Base-by-base conservation (phyloP, 2,329 filamentous ascomycete genomes). In the Beauveria asiatica region DNA sequence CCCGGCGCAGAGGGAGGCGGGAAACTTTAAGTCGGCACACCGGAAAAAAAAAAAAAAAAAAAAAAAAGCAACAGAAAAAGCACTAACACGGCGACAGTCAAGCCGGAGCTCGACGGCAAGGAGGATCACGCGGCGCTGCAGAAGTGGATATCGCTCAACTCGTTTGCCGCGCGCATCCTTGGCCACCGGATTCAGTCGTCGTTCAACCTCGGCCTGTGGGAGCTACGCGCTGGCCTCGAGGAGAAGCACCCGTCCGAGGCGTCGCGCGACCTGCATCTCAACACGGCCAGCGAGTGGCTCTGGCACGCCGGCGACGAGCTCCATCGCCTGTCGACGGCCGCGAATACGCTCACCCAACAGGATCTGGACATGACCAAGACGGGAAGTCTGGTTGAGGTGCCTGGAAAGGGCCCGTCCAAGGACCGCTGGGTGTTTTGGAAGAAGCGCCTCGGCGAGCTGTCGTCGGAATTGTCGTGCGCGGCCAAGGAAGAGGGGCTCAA, bases 371-470 rank as follows among this genome's bases (percentile, higher is more conserved):
- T 64, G 25, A 55, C 68, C 49, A 64, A 61, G 53, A 55, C 66
- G 10, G 69, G 68, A 1, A 52, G 56, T 30, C 62, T 54, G 64
- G 62, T 23, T 5, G 60, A 61, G 55, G 58, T 66, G 37, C 33
- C 45, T 11, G 17, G 13, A 7, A 51, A 50, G 39, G n/a, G 70
- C 66, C 16, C 57, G 69, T 46, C 68, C 57, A 37, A 57, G 63
- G 65, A 65, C 62, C 65, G 71, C 13, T 74, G 70, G 70, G 37
- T 30, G 27, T 71, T 70, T 59, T 74, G 71, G 72, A 60, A 65
- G 42, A 58, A 65, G 45, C 65, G 70, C 48, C 46, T 73, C n/a
- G 64, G 59, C 37, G 62, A 64, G 23, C 42, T 71, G 48, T 63
- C 63, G 1, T 53, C 46, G 5, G 54, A 63, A 8, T 62, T 66